Evolutionary conservation across 1,284 basidiomycete species (phyloP).

Genomic region (Ganoderma resinaceum): DNA sequence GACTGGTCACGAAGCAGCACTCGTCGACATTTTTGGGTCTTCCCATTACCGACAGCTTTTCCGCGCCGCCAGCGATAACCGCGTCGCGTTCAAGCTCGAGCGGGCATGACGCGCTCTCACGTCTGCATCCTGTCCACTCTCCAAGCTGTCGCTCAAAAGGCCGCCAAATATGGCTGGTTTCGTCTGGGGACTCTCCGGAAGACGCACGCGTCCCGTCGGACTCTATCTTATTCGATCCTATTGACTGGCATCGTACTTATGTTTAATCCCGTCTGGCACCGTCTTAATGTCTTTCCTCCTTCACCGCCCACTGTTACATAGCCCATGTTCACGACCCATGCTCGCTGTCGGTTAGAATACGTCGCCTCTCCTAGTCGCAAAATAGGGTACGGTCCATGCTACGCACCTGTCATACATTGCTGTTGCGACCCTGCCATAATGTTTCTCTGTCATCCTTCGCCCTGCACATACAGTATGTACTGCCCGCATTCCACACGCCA

Average conservation of each 20-base stretch:
- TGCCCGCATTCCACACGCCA: conserved; percentile 30
- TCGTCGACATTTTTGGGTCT: conserved; percentile 75
- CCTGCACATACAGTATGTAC: conserved; percentile 34
- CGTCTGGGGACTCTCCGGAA: conserved; percentile 27
- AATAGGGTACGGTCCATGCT: conserved; percentile 33
- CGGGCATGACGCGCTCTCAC: conserved; percentile 34
- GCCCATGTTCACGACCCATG: conserved; percentile 22
- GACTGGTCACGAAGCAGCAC: conserved; percentile 65
- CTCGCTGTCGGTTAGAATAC: conserved; percentile 33
- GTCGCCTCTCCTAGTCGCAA: conserved; percentile 30
- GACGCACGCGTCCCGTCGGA: conserved; percentile 25
- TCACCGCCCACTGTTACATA: conserved; percentile 22
- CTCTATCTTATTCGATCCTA: conserved; percentile 37
- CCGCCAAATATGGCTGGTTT: conserved; percentile 25
- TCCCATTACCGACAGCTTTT: conserved; percentile 74
- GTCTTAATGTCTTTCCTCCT: conserved; percentile 27
- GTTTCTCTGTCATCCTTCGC: conserved; percentile 26
- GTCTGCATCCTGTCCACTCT: conserved; percentile 20
- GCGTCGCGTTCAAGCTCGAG: conserved; percentile 76
- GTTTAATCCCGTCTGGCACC: conserved; percentile 33
- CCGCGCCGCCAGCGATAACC: conserved; percentile 72
- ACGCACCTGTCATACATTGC: conserved; percentile 26
- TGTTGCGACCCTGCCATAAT: conserved; percentile 25
- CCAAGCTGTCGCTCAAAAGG: conserved; percentile 21
- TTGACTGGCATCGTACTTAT: conserved; percentile 34